Conservation (phyloP, 2,329 filamentous ascomycete genomes). For the Fusarium anthophilum region DNA sequence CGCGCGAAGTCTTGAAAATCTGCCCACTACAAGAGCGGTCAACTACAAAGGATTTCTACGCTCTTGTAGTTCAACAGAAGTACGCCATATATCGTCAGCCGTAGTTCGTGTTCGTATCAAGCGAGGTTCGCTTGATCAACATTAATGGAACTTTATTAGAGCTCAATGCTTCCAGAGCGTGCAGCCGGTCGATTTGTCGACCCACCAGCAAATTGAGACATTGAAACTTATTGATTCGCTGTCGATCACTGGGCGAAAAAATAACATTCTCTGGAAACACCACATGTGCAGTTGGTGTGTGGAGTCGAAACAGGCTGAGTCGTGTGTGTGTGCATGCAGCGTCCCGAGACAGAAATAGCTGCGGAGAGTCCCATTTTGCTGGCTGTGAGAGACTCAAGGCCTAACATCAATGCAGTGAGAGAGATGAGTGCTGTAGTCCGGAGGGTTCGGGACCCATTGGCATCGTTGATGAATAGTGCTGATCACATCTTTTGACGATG, state of each 20-base stretch:
- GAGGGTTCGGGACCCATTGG: neutral
- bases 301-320: conserved; percentile 27
- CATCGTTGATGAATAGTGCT: neutral
- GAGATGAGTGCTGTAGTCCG: neutral
- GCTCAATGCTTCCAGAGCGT: neutral
- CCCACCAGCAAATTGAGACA: conserved; percentile 1
- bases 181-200: neutral
- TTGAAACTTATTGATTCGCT: conserved; percentile 3
- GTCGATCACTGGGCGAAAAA: neutral
- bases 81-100: neutral
- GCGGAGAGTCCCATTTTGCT: neutral
- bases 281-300: conserved; percentile 8
- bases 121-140: neutral
- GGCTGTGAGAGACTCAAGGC: neutral
- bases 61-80: neutral
- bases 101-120: neutral
- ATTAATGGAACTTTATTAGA: neutral
- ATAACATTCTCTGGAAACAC: conserved; percentile 32
- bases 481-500: neutral
- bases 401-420: neutral
- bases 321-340: conserved; percentile 4
- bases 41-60: neutral
- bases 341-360: conserved; percentile 30
- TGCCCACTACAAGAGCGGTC: conserved; percentile 20
- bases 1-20: neutral